These are phyloP conservation scores for Adansonia madagascariensis DNA, from an alignment of 441 rosid genomes.

Conservation along the genomic window DNA sequence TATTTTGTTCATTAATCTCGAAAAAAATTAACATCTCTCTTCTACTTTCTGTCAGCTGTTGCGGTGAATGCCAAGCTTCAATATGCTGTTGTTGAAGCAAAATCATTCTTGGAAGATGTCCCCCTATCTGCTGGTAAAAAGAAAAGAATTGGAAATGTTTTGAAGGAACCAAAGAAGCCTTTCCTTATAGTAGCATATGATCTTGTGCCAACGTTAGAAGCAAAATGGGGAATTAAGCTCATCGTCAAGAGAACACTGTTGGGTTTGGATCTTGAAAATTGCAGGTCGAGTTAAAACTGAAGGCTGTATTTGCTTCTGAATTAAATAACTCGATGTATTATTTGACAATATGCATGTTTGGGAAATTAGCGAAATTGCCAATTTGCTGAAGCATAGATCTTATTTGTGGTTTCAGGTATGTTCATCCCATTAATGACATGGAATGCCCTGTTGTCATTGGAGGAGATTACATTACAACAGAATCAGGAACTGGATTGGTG, in stretches of 20 bases:
- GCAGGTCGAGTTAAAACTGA: constrained; percentile 61
- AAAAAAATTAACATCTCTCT: constrained; percentile 21
- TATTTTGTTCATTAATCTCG: constrained; percentile 13
- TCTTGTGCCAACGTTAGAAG: constrained; percentile 80
- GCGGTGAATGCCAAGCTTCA: constrained; percentile 93
- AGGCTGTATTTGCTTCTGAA: not conserved
- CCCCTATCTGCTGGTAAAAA: constrained; percentile 50
- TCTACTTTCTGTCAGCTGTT: constrained; percentile 65
- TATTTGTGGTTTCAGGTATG: constrained; percentile 65
- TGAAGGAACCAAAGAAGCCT: constrained; percentile 62
- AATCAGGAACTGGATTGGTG: constrained; percentile 96
- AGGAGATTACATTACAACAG: constrained; percentile 97
- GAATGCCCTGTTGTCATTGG: constrained; percentile 90
- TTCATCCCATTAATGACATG: constrained; percentile 73
- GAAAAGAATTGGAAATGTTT: constrained; percentile 58
- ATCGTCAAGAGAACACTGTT: constrained; percentile 61
- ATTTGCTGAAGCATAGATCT: constrained; percentile 30
- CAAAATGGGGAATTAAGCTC: constrained; percentile 83
- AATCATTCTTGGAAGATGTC: constrained; percentile 49
- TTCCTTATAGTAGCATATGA: constrained; percentile 78
- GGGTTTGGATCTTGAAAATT: constrained; percentile 91
- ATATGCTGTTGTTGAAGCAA: constrained; percentile 83
- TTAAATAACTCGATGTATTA: not conserved
- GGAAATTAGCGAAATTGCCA: constrained; percentile 23
- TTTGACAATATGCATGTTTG: constrained; percentile 15